Percentiles rank a stretch among this genome's conserved stretches.
Evolutionary conservation across 352 stramenopile species (phyloP).

Genomic region (Pythium folliculosum): DNA sequence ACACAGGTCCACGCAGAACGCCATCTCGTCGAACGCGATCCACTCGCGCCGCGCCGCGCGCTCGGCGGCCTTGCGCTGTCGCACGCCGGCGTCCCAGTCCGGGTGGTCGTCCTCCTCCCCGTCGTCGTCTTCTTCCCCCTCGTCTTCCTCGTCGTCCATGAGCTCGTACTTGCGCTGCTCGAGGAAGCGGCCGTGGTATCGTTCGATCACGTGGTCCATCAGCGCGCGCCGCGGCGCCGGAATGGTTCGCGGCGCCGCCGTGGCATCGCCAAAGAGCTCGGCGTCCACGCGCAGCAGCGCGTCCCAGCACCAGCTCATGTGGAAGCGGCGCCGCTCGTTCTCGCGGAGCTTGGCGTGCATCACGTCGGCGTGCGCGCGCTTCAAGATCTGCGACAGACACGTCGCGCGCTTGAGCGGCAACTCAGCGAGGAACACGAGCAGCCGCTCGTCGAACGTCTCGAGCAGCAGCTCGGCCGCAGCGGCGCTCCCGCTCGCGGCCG

Average conservation of each 20-base stretch:
- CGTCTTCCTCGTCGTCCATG: conserved; percentile 15
- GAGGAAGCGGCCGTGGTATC: conserved; percentile 36
- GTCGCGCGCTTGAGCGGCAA: conserved; percentile 35
- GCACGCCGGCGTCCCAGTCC: conserved; percentile 36
- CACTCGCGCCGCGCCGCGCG: conserved; percentile 33
- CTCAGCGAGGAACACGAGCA: conserved; percentile 46
- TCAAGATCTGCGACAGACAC: conserved; percentile 42
- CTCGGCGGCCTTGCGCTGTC: conserved; percentile 20
- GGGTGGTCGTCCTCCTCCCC: conserved; percentile 28
- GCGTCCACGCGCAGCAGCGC: conserved; percentile 45
- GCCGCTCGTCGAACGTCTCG: conserved; percentile 43
- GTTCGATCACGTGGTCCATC: conserved; percentile 51
- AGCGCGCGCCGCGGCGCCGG: conserved; percentile 5
- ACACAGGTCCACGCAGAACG: conserved; percentile 65
- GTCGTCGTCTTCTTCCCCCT: conserved; percentile 33
- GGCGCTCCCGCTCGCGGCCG: conserved; percentile 53
- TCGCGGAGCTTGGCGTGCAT: conserved; percentile 65
- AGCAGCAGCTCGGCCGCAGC: conserved; percentile 47
- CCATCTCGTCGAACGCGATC: conserved; percentile 49
- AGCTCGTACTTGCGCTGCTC: conserved; percentile 28
- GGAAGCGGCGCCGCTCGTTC: conserved; percentile 67
- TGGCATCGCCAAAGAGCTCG: conserved; percentile 38
- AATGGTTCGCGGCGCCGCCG: conserved; percentile 30
- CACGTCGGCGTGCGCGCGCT: conserved; percentile 40
- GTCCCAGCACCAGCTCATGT: conserved; percentile 65